These are phyloP conservation scores for Artemisia annua DNA, from an alignment of 129 eudicot species.

Conservation along the genomic window DNA sequence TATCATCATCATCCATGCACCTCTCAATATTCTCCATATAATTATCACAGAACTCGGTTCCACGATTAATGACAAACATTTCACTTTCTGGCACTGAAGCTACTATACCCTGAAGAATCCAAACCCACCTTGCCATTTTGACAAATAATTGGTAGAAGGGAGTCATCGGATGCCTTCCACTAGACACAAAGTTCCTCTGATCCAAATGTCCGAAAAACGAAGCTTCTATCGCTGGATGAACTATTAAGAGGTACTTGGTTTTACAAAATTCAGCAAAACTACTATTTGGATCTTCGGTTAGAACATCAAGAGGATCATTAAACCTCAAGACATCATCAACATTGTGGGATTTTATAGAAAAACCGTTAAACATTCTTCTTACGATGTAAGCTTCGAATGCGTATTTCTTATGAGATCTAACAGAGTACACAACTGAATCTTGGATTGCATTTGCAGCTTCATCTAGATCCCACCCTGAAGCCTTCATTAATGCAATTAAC, in stretches of 20 bases:
- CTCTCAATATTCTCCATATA: slow-evolving; percentile 60
- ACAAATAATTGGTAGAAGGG: slow-evolving; percentile 69
- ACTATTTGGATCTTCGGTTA: slow-evolving; percentile 55
- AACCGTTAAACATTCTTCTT: slow-evolving; percentile 57
- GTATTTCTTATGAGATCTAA: slow-evolving; percentile 73
- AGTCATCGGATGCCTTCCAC: slow-evolving; percentile 64
- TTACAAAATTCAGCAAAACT: slow-evolving; percentile 60
- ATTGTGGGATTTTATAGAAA: slow-evolving; percentile 29
- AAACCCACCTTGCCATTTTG: slow-evolving; percentile 70
- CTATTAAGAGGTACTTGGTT: slow-evolving; percentile 50
- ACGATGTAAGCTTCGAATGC: slow-evolving; percentile 72
- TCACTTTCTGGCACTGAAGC: slow-evolving; percentile 49
- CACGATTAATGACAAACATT: slow-evolving; percentile 50
- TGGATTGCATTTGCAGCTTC: slow-evolving; percentile 57
- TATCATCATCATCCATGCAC: slow-evolving; percentile 41
- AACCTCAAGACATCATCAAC: slow-evolving; percentile 41
- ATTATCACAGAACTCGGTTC: slow-evolving; percentile 46
- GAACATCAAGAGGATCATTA: slow-evolving; percentile 52
- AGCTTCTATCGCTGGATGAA: slow-evolving; percentile 63
- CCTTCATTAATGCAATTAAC: slow-evolving; percentile 66
- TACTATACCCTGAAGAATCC: slow-evolving; percentile 53
- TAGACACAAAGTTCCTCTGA: slow-evolving; percentile 58
- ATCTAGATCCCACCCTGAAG: slow-evolving; percentile 75
- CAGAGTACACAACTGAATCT: slow-evolving; percentile 52
- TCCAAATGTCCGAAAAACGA: slow-evolving; percentile 67